Conservation (phyloP, 164 flowering plant species). For the Chimonanthus salicifolius region DNA sequence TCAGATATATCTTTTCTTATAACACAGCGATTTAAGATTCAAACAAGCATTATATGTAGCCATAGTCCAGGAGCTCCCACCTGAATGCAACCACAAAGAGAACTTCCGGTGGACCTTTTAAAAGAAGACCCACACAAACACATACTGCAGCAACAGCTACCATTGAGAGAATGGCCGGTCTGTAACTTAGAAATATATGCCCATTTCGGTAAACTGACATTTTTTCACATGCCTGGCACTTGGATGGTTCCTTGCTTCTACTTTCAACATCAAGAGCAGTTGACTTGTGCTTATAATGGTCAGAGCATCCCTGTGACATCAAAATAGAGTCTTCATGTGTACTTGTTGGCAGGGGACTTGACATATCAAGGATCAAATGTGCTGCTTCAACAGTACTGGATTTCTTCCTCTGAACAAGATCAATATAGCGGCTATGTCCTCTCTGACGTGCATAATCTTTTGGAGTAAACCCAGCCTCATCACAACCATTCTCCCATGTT, state of each 20-base stretch:
- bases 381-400: constrained; percentile 23
- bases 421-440: constrained; percentile 50
- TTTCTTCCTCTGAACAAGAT: constrained; percentile 54
- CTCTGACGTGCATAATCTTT: constrained; percentile 58
- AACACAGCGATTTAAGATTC: background rate
- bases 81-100: constrained; percentile 50
- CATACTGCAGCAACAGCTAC: constrained; percentile 15
- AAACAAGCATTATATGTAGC: constrained; percentile 6
- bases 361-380: constrained; percentile 56
- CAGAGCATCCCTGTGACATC: background rate
- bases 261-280: background rate
- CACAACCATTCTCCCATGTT: constrained; percentile 59
- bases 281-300: background rate
- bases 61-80: constrained; percentile 49
- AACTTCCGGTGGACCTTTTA: constrained; percentile 24
- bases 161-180: constrained; percentile 55
- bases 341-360: constrained; percentile 16
- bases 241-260: background rate
- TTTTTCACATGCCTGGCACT: background rate
- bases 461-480: constrained; percentile 62
- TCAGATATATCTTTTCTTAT: background rate
- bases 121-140: constrained; percentile 10
- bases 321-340: background rate
- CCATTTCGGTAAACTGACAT: background rate
- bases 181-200: constrained; percentile 26